phyloP scores from a whole-genome alignment of 2,329 filamentous ascomycete species.

The Paecilomyces variotii region DNA sequence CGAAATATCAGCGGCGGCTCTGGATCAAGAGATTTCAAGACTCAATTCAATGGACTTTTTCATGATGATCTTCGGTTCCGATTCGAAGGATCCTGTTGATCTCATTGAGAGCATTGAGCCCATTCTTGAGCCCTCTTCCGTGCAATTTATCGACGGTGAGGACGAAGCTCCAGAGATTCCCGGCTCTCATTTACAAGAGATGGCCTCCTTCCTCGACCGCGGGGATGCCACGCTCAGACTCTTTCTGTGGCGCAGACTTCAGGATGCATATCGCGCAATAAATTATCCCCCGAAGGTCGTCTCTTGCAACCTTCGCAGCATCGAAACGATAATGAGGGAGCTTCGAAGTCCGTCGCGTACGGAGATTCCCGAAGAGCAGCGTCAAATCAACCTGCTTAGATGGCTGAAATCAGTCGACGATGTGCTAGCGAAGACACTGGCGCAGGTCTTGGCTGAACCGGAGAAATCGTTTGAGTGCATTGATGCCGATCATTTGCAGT shows the following conservation, averaged over 20 bases:
- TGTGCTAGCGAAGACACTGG: conserved; percentile 62
- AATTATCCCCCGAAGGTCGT: conserved; percentile 81
- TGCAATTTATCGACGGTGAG: conserved; percentile 18
- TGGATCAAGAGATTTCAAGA: conserved; percentile 84
- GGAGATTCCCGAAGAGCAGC: conserved; percentile 51
- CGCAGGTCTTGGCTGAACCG: conserved; percentile 58
- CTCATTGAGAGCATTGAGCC: conserved; percentile 91
- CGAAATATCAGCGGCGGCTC: conserved; percentile 71
- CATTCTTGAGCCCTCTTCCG: conserved; percentile 62
- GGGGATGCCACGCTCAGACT: conserved; percentile 76
- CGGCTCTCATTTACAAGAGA: conserved; percentile 54
- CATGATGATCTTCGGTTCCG: conserved; percentile 75
- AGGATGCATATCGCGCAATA: conserved; percentile 79
- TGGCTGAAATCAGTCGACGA: conserved; percentile 75
- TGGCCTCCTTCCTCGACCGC: conserved; percentile 75
- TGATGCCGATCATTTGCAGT: conserved; percentile 67
- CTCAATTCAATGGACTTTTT: conserved; percentile 97
- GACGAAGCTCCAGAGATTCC: conserved; percentile 36
- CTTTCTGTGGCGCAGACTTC: conserved; percentile 84
- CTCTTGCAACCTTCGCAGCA: conserved; percentile 75
- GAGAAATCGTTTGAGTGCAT: conserved; percentile 69
- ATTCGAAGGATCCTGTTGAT: conserved; percentile 68
- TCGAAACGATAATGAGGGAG: conserved; percentile 72
- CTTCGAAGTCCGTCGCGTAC: conserved; percentile 53
- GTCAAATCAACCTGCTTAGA: conserved; percentile 64